Evolutionary conservation across 352 stramenopile genomes (phyloP), one percentile per base, ranked within the genome.

Genomic region (Pythium aphanidermatum): DNA sequence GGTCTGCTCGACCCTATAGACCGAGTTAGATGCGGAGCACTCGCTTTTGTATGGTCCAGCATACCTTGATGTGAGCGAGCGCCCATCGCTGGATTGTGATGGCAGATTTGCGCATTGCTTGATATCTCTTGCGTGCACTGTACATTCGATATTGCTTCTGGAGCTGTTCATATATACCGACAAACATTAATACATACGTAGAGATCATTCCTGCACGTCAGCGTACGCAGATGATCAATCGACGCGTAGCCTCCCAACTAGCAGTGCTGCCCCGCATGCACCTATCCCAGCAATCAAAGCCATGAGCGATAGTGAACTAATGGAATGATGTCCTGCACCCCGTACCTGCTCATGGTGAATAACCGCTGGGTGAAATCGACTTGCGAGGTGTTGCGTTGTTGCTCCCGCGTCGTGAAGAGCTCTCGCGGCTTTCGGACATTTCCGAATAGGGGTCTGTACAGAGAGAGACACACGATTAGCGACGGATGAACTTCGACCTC

Each of bases 101-200:
- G 4, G 53, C 56, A 14, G 76, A 70, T 12, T 51, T 49, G 13
- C 55, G 62, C 48, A 65, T 56, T 0, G 30, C 40, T 30, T 64
- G 41, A 35, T 70, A 92, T 17, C 57, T 52, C 48, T 86, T 83
- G 16, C 75, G 57, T 19, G 62, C 61, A 19, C 59, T 72, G 29
- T 83, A 86, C 76, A 83, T 83, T 24, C 79, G 72, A 27, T 79
- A 89, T 19, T 81, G 70, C 3, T 63, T 79, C 67, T 92, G 76
- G 9, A 91, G 50, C 79, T 91, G 48, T 28, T n/a, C 31, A 35
- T 26, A 11, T 30, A 30, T n/a, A n/a, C n/a, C n/a, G n/a, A n/a
- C n/a, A n/a, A n/a, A n/a, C n/a, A n/a, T n/a, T n/a, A n/a, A n/a
- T n/a, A n/a, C n/a, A n/a, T n/a, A n/a, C n/a, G 10, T 19, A 31